These are phyloP conservation scores for Prunus fruticosa DNA, from an alignment of 306 rosid species.

Conservation along the genomic window DNA sequence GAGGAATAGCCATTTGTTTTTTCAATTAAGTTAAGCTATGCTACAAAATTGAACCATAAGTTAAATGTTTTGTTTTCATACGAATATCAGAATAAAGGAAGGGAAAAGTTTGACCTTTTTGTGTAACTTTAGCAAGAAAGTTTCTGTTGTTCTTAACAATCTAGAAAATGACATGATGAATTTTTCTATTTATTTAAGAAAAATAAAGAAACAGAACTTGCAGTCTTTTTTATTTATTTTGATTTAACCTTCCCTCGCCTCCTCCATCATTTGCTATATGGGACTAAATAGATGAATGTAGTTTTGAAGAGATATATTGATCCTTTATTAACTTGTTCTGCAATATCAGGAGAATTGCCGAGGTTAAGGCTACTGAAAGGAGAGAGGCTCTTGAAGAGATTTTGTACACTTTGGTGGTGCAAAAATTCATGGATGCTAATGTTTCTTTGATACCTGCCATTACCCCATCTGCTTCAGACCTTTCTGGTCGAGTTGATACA, in stretches of 20 bases:
- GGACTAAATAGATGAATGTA: background rate
- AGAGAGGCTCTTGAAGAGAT: conserved; percentile 76
- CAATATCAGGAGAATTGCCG: conserved; percentile 81
- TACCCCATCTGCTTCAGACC: conserved; percentile 30
- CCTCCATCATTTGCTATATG: background rate
- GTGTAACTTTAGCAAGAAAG: background rate
- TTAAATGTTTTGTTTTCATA: background rate
- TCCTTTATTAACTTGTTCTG: background rate
- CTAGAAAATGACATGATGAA: background rate
- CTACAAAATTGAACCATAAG: background rate
- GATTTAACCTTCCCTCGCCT: background rate
- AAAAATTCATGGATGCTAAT: conserved; percentile 84
- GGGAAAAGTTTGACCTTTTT: background rate
- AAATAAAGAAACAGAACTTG: background rate
- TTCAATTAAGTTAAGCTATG: background rate
- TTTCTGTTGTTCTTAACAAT: background rate
- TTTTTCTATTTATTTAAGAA: background rate
- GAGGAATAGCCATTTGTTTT: background rate
- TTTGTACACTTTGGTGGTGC: conserved; percentile 76
- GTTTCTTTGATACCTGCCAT: conserved; percentile 64
- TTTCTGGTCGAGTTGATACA: conserved; percentile 61
- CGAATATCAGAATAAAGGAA: background rate
- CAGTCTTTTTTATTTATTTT: background rate
- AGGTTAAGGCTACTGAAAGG: conserved; percentile 83
- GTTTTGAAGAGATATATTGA: conserved; percentile 10